phyloP scores from a whole-genome alignment of 106 monocot species.

The Iris macrosiphon region DNA sequence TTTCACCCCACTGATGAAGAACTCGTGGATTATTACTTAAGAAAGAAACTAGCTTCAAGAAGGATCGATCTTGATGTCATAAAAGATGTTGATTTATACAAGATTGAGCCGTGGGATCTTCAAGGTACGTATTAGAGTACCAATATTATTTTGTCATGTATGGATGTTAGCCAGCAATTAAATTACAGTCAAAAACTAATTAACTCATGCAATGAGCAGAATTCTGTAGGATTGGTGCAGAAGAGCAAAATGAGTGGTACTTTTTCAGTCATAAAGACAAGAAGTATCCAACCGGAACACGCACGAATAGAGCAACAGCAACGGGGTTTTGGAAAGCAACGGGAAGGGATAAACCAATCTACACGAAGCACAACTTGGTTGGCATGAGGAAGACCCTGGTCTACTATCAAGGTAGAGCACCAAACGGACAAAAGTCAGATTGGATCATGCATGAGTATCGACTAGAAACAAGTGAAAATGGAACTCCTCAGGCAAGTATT shows the following conservation, averaged over 20 bases:
- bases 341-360: slow-evolving; percentile 72
- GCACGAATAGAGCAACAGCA: slow-evolving; percentile 65
- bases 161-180: no score
- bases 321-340: slow-evolving; percentile 85
- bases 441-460: slow-evolving; percentile 77
- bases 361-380: slow-evolving; percentile 33
- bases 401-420: slow-evolving; percentile 71
- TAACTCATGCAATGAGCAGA: slow-evolving; percentile 20
- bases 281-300: slow-evolving; percentile 76
- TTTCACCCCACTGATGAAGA: slow-evolving; percentile 96
- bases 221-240: slow-evolving; percentile 48
- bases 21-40: slow-evolving; percentile 90
- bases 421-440: slow-evolving; percentile 67
- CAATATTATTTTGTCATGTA: no score
- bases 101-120: slow-evolving; percentile 93
- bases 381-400: slow-evolving; percentile 86
- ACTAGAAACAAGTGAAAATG: slow-evolving; percentile 22
- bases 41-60: slow-evolving; percentile 76
- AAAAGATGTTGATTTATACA: slow-evolving; percentile 83
- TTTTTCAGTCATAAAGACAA: slow-evolving; percentile 85
- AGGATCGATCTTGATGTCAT: slow-evolving; percentile 81
- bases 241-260: slow-evolving; percentile 62
- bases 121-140: slow-evolving; percentile 48
- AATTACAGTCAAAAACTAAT: no score
- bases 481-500: slow-evolving; percentile 10